Evolutionary conservation across 768 basidiomycete genomes (phyloP).

Genomic region (Kwoniella dejecticola): DNA sequence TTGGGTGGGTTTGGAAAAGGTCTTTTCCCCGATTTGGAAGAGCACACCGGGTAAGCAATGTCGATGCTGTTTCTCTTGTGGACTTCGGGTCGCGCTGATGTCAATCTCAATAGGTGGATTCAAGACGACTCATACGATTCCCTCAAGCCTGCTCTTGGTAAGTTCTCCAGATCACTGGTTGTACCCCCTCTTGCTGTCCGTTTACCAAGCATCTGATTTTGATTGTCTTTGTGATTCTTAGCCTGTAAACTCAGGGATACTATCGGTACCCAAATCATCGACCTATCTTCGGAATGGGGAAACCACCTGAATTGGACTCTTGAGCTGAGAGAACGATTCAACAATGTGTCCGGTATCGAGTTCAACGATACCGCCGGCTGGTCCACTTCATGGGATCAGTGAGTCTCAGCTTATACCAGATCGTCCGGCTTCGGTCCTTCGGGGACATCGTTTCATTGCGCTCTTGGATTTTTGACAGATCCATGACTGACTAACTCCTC

Average conservation of each 20-base stretch:
- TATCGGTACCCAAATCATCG: constrained; percentile 17
- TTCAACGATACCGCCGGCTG: constrained; percentile 39
- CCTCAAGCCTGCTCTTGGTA: constrained; percentile 33
- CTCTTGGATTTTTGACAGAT: too few relatives aligned
- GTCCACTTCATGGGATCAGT: constrained; percentile 43
- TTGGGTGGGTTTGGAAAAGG: constrained; percentile 35
- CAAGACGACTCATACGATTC: constrained; percentile 38
- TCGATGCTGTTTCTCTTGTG: background rate
- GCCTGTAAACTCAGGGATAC: constrained; percentile 26
- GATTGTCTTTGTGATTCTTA: background rate
- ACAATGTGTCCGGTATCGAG: constrained; percentile 37
- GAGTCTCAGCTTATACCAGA: constrained; percentile 9
- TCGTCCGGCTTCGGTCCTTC: too few relatives aligned
- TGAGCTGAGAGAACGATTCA: constrained; percentile 26
- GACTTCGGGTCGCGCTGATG: background rate
- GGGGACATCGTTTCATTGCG: too few relatives aligned
- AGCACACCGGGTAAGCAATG: constrained; percentile 32
- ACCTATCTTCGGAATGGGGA: constrained; percentile 23
- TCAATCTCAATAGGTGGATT: constrained; percentile 18
- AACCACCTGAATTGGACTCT: constrained; percentile 26
- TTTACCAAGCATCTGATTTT: background rate
- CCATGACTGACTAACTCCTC: background rate
- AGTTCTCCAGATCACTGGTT: too few relatives aligned
- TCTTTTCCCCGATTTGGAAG: constrained; percentile 30
- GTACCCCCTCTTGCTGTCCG: background rate